Base-by-base conservation (phyloP, 2,329 filamentous ascomycete species). In the Salinomyces thailandicus region DNA sequence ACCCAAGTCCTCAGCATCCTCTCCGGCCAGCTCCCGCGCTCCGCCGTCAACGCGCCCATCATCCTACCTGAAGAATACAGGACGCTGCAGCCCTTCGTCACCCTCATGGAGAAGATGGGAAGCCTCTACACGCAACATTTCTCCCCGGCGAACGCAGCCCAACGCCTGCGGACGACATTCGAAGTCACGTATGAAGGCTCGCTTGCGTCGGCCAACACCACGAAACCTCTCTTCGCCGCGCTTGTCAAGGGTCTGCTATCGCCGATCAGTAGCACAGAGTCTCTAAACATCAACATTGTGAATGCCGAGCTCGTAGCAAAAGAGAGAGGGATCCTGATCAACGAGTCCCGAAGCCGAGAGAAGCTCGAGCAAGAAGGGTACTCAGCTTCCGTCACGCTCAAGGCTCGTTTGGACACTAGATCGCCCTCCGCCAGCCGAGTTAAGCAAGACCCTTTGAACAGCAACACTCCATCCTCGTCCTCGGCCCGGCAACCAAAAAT, bases 211-310 rank as follows among this genome's bases (percentile, higher is more conserved):
- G 72, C 86, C 43, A 72, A 72, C 43, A 87, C 83, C 47, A 89
- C 83, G 1, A 78, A 83, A 33, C 84, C 84, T 0, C 69, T 91
- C 2, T 85, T 84, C 45, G 82, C 84, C 0, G 83, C 83, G 0
- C 64, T 89, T 1, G 75, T 89, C 46, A 87, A 86, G 55, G 84
- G 84, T 0, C 69, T 91, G 0, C 71, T 83, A 5, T 70, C 72
- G 1, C 74, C 76, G 1, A 81, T 89, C 46, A 80, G 74, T 38
- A 75, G 77, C 38, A 66, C 70, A 0, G 77, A 79, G 24, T 77
- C 72, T 50, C 78, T 89, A 48, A 87, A 87, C 61, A 79, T 87
- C 49, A 89, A 87, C 61, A 85, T 91, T 41, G 83, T 91, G 48
- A 89, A 91, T 51, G 83, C 83, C 0, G 71, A 76, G 29, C 66